phyloP scores from a whole-genome alignment of 1,284 basidiomycete species.

The Naganishia sp. region DNA sequence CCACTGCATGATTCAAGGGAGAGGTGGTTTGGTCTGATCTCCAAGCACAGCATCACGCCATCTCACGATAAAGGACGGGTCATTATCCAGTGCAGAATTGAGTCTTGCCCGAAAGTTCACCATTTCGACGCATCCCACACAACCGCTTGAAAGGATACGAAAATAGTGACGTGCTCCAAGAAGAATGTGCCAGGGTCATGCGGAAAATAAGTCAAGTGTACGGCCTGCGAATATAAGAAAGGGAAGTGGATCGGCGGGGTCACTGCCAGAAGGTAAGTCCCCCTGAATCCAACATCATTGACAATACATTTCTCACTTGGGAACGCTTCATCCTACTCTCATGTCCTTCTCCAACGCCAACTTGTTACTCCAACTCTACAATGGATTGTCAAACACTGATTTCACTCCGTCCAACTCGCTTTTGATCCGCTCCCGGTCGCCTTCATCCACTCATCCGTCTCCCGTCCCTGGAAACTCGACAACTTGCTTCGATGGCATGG shows the following conservation, averaged over 20 bases:
- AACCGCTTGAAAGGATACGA: conserved; percentile 1
- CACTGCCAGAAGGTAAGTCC: conserved; percentile 21
- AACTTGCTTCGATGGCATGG: conserved; percentile 23
- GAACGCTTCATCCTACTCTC: neutral
- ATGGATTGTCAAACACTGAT: conserved; percentile 43
- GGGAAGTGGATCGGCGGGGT: conserved; percentile 13
- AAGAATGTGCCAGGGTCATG: conserved; percentile 5
- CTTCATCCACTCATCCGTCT: conserved; percentile 2
- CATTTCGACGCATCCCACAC: neutral
- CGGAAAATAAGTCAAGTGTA: neutral
- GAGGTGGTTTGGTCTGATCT: neutral
- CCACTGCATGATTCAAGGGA: too few species aligned
- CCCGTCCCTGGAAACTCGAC: neutral
- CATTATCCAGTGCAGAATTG: too few species aligned
- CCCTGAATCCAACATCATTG: neutral
- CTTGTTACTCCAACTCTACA: conserved; percentile 42
- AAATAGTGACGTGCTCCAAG: neutral
- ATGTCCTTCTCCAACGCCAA: conserved; percentile 35
- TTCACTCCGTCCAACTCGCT: conserved; percentile 34
- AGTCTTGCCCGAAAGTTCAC: neutral
- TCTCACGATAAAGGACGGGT: neutral
- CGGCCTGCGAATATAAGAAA: conserved; percentile 14
- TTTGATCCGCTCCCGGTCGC: conserved; percentile 1
- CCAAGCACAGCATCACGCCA: neutral
- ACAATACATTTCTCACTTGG: too few species aligned